Conservation (phyloP, 805 yeast species). For the Maudiozyma barnettii region DNA sequence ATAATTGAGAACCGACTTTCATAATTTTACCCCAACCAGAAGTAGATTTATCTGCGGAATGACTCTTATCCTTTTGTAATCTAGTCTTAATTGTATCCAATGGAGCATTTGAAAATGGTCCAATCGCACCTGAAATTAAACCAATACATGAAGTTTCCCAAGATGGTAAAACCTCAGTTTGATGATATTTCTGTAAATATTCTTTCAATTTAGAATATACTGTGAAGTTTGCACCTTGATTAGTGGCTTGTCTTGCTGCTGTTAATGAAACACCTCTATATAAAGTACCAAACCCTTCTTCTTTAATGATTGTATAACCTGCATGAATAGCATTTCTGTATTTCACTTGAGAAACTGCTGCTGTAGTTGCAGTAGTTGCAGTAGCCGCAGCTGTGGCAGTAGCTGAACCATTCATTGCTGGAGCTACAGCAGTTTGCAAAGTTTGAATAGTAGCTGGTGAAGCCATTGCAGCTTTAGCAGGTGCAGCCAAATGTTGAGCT, state of each 20-base stretch:
- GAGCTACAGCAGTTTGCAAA: constrained; percentile 1
- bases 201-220: constrained; percentile 82
- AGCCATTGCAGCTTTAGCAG: constrained; percentile 27
- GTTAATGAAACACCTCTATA: constrained; percentile 94
- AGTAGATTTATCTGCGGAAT: constrained; percentile 31
- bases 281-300: constrained; percentile 82
- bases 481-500: constrained; percentile 63
- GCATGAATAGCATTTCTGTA: constrained; percentile 93
- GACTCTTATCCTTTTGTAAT: constrained; percentile 80
- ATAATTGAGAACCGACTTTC: constrained; percentile 69
- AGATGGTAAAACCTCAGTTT: constrained; percentile 57
- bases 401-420: constrained; percentile 6
- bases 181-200: constrained; percentile 52
- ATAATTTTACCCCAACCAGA: constrained; percentile 69
- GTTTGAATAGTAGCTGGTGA: neutral
- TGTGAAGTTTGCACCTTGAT: constrained; percentile 97
- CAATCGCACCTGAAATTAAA: constrained; percentile 88
- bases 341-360: constrained; percentile 50
- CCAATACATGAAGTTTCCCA: constrained; percentile 94
- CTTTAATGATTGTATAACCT: constrained; percentile 68
- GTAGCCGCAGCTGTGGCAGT: constrained; percentile 3
- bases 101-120: constrained; percentile 96
- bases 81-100: constrained; percentile 95
- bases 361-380: constrained; percentile 4
- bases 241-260: constrained; percentile 95